A percentile compares a stretch with the other conserved stretches of the same genome.
Conservation (phyloP, 2,329 filamentous ascomycete species). For the Tolypocladium sp. region DNA sequence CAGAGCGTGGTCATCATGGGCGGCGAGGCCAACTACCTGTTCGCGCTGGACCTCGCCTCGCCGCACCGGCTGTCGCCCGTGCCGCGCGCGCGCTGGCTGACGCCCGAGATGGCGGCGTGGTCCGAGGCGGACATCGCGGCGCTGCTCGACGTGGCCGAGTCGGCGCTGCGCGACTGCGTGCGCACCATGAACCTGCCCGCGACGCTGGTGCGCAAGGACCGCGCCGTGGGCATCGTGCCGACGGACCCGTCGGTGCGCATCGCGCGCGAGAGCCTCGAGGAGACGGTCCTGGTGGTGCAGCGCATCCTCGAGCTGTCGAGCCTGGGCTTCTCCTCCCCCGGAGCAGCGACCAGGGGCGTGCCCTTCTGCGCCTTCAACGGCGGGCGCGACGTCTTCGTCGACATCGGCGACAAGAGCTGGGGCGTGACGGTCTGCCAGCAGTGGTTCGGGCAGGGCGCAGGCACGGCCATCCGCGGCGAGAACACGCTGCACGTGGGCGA, state of each 20-base stretch:
- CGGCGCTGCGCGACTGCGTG: constrained; percentile 73
- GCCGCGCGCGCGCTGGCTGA: constrained; percentile 58
- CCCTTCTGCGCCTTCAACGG: constrained; percentile 99
- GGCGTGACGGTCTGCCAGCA: constrained; percentile 87
- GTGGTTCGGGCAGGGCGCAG: constrained; percentile 59
- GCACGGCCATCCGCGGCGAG: constrained; percentile 50
- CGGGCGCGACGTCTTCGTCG: constrained; percentile 94
- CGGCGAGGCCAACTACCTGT: constrained; percentile 92
- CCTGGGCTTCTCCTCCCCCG: constrained; percentile 19
- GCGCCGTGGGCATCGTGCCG: constrained; percentile 72
- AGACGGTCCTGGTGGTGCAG: constrained; percentile 90
- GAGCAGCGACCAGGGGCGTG: constrained; percentile 31
- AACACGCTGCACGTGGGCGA: constrained; percentile 92
- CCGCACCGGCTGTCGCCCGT: constrained; percentile 62
- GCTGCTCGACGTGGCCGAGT: constrained; percentile 84
- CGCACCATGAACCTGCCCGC: constrained; percentile 72
- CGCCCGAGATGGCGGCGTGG: constrained; percentile 71
- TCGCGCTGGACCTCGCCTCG: constrained; percentile 60
- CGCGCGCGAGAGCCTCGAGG: constrained; percentile 81
- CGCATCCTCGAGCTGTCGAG: constrained; percentile 81
- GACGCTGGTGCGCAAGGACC: constrained; percentile 74
- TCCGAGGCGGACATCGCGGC: constrained; percentile 65
- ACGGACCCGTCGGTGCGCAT: constrained; percentile 53
- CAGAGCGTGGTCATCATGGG: constrained; percentile 85
- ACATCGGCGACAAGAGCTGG: constrained; percentile 97